Evolutionary conservation across 345 rosid species (phyloP).

Genomic region (Euphorbia tirucalli): DNA sequence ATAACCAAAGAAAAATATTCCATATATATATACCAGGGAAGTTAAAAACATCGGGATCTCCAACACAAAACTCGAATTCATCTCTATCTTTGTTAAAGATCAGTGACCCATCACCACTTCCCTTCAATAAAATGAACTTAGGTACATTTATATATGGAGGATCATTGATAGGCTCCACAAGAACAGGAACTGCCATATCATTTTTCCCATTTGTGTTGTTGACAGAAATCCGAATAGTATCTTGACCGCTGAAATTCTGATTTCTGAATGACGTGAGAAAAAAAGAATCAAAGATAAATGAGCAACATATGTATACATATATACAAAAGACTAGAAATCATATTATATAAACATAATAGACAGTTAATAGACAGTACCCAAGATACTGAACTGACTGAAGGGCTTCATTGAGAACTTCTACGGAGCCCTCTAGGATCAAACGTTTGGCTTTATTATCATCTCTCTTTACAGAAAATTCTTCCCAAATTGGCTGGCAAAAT

Average conservation of each 20-base stretch:
- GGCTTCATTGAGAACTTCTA: conserved; percentile 65
- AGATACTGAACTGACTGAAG: conserved; percentile 75
- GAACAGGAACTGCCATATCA: conserved; percentile 51
- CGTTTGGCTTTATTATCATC: conserved; percentile 40
- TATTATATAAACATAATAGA: background rate
- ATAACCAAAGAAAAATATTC: background rate
- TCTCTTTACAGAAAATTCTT: conserved; percentile 41
- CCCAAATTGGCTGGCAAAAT: conserved; percentile 59
- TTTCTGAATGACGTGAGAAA: conserved; percentile 42
- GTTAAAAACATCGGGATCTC: conserved; percentile 73
- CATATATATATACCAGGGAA: conserved; percentile 56
- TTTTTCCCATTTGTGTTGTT: conserved; percentile 71
- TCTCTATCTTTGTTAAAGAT: conserved; percentile 51
- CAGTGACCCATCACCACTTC: conserved; percentile 39
- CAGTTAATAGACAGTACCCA: conserved; percentile 47
- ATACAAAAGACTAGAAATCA: background rate
- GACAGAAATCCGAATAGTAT: conserved; percentile 57
- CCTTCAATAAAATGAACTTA: conserved; percentile 43
- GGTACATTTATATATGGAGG: conserved; percentile 73
- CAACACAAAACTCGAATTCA: conserved; percentile 62
- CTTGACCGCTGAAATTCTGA: conserved; percentile 74
- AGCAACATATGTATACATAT: background rate
- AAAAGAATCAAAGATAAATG: background rate
- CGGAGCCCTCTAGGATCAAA: conserved; percentile 57
- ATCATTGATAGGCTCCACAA: conserved; percentile 71